A percentile compares a stretch with the other conserved stretches of the same genome.
Conservation (phyloP, 176 grass and related monocot genomes). For the Aegilops bicornis region DNA sequence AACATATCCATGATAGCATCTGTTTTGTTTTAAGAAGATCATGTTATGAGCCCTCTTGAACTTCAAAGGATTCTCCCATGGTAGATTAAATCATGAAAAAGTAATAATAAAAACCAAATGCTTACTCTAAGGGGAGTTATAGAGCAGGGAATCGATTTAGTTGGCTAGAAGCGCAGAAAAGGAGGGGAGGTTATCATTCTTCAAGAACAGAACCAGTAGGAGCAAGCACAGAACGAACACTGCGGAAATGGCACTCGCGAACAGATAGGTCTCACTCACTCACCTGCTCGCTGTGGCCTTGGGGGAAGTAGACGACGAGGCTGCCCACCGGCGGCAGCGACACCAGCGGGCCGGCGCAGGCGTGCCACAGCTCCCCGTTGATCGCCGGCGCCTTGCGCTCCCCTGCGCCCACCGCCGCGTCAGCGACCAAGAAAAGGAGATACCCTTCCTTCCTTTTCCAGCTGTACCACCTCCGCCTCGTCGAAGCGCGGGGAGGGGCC, state of each 20-base stretch:
- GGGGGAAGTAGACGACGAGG: conserved; percentile 99
- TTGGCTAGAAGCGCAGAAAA: neutral
- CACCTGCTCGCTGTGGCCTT: conserved; percentile 99
- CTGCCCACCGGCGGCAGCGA: conserved; percentile 92
- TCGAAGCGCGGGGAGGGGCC: neutral
- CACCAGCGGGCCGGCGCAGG: conserved; percentile 94
- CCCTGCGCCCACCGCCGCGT: conserved; percentile 39
- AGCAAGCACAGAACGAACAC: neutral
- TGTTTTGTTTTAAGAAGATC: neutral
- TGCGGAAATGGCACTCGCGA: neutral
- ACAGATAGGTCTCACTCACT: conserved; percentile 10
- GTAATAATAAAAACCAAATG: neutral
- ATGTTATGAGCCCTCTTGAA: neutral
- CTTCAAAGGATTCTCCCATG: neutral
- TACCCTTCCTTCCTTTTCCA: neutral
- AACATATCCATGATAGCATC: neutral
- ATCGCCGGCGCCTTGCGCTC: conserved; percentile 78
- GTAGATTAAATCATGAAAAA: neutral
- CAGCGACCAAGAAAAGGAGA: conserved; percentile 5
- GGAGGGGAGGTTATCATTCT: neutral
- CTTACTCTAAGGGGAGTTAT: neutral
- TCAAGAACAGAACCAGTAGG: neutral
- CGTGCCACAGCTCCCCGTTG: conserved; percentile 94
- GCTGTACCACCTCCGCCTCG: neutral
- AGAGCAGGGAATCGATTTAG: neutral